Evolutionary conservation across 2,329 filamentous ascomycete genomes (phyloP).

Genomic region (Exophiala bonariae): DNA sequence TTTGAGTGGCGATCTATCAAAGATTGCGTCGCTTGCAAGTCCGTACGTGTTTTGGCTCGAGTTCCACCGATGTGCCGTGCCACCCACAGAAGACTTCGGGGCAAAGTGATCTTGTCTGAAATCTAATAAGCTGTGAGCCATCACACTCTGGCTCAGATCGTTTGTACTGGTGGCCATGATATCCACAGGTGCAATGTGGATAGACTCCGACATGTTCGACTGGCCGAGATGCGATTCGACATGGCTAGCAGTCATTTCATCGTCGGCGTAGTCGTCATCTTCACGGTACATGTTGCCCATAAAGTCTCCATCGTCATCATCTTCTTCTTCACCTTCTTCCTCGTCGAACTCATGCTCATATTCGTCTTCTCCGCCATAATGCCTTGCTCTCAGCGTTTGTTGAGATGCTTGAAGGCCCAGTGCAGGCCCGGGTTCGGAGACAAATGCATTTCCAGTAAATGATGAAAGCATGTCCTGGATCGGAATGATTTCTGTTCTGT

Average conservation of each 20-base stretch:
- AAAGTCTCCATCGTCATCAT: constrained; percentile 37
- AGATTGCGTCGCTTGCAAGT: constrained; percentile 60
- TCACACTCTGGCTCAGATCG: constrained; percentile 28
- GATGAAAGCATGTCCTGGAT: constrained; percentile 87
- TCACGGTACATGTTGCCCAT: constrained; percentile 30
- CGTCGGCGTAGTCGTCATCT: constrained; percentile 41
- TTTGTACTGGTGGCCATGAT: constrained; percentile 53
- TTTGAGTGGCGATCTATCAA: constrained; percentile 69
- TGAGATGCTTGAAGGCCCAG: constrained; percentile 25
- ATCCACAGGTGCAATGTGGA: constrained; percentile 45
- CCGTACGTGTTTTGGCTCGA: constrained; percentile 75
- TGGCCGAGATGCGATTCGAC: constrained; percentile 39
- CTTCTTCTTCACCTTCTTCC: constrained; percentile 42
- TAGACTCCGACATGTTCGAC: constrained; percentile 35
- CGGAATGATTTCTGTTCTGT: constrained; percentile 81
- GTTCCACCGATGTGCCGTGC: constrained; percentile 77
- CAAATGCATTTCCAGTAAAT: constrained; percentile 83
- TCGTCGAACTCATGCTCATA: constrained; percentile 38
- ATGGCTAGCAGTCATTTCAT: constrained; percentile 28
- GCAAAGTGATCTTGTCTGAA: constrained; percentile 80
- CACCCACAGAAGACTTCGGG: constrained; percentile 59
- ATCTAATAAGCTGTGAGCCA: constrained; percentile 50
- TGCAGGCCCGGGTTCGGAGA: constrained; percentile 32
- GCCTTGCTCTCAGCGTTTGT: not conserved
- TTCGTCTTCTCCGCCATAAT: constrained; percentile 30